Percentiles rank a stretch among this genome's conserved stretches.
Conservation (phyloP, 208 protist genomes). For the Acanthamoeba triangularis region DNA sequence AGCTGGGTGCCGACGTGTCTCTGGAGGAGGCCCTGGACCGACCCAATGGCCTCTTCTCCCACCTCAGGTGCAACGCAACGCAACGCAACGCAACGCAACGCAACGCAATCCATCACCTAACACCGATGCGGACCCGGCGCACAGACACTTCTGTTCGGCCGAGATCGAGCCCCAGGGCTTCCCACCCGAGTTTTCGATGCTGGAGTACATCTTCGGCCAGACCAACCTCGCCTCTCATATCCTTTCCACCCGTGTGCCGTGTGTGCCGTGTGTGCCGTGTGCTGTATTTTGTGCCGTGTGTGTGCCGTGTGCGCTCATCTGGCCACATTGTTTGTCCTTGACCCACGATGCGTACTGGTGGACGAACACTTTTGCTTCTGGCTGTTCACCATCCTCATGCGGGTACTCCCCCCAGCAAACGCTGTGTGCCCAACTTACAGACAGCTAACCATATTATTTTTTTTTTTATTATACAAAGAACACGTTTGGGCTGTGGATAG, state of each 20-base stretch:
- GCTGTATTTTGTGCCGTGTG: neutral
- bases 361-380: conserved; percentile 71
- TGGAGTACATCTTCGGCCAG: conserved; percentile 15
- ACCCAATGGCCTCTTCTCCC: neutral
- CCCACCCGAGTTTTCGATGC: conserved; percentile 34
- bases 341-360: conserved; percentile 7
- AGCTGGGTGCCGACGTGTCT: neutral
- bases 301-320: neutral
- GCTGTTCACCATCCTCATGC: conserved; percentile 68
- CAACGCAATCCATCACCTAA: neutral
- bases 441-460: neutral
- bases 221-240: conserved; percentile 58
- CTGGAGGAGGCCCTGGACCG: conserved; percentile 8
- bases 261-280: neutral
- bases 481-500: conserved; percentile 71
- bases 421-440: neutral
- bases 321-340: neutral
- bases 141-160: conserved; percentile 24
- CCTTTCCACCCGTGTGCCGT: neutral
- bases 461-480: too few relatives aligned
- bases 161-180: conserved; percentile 4
- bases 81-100: neutral
- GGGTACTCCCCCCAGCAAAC: neutral
- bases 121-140: too few relatives aligned
- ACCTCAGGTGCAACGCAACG: neutral